These are phyloP conservation scores for Penicillium oxalicum DNA, from an alignment of 2,329 filamentous ascomycete species.

Conservation along the genomic window DNA sequence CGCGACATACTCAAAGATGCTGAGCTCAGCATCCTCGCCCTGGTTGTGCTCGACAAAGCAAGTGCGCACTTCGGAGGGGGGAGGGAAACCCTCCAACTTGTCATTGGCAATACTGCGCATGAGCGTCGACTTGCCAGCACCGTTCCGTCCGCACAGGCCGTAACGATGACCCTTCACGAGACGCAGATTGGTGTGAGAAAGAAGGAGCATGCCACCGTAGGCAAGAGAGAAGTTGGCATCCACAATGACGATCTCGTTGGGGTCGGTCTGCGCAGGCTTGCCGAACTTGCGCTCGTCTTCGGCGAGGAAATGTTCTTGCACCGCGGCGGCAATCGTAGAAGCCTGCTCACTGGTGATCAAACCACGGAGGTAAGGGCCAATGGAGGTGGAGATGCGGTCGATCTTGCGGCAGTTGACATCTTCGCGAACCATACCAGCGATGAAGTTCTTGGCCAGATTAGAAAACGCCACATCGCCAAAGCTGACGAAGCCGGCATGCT, in stretches of 20 bases:
- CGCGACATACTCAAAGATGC: constrained; percentile 84
- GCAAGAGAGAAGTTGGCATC: constrained; percentile 96
- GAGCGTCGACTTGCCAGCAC: constrained; percentile 96
- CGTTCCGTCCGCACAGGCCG: constrained; percentile 93
- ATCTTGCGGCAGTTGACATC: constrained; percentile 79
- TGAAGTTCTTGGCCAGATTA: constrained; percentile 64
- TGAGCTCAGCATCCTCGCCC: constrained; percentile 93
- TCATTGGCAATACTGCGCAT: constrained; percentile 95
- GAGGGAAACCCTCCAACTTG: constrained; percentile 94
- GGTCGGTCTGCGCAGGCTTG: constrained; percentile 76
- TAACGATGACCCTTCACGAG: constrained; percentile 96
- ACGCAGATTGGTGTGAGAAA: constrained; percentile 91
- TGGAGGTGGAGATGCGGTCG: constrained; percentile 61
- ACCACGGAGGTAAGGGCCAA: constrained; percentile 69
- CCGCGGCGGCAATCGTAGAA: constrained; percentile 61
- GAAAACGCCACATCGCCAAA: constrained; percentile 58
- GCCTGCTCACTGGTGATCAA: constrained; percentile 60
- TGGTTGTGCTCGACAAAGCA: constrained; percentile 99
- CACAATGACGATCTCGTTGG: constrained; percentile 91
- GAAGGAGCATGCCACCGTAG: constrained; percentile 93
- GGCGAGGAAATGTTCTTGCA: constrained; percentile 72
- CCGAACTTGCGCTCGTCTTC: constrained; percentile 87
- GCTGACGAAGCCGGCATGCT: constrained; percentile 58
- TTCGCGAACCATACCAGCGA: constrained; percentile 78
- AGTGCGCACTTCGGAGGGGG: constrained; percentile 84